These are phyloP conservation scores for Cinnamomum chago DNA, from an alignment of 164 flowering plant genomes.

Conservation along the genomic window DNA sequence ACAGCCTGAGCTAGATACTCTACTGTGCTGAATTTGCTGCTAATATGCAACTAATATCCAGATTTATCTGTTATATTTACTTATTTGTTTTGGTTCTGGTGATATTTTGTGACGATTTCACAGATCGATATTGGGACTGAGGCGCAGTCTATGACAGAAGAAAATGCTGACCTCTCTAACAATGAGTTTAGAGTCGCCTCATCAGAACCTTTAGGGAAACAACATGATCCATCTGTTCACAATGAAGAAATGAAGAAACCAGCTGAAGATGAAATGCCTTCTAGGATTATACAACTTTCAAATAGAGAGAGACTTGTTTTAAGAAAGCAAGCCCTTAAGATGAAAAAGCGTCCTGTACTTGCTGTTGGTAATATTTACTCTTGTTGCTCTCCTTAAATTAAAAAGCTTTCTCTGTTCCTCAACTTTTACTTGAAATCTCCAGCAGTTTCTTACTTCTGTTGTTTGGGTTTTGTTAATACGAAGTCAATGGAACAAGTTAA, in stretches of 20 bases:
- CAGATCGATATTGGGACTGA: constrained; percentile 16
- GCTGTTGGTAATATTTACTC: constrained; percentile 64
- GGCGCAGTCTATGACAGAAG: constrained; percentile 9
- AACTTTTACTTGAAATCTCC: not conserved
- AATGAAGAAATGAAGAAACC: not conserved
- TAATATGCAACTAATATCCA: not conserved
- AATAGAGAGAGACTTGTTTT: constrained; percentile 84
- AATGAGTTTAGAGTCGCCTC: constrained; percentile 17
- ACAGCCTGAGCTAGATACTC: too few species aligned
- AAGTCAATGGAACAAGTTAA: not conserved
- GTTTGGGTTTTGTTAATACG: not conserved
- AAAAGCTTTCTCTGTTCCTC: not conserved
- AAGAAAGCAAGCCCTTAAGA: constrained; percentile 76
- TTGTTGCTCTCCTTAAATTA: not conserved
- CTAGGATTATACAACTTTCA: constrained; percentile 44
- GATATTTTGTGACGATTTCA: constrained; percentile 9
- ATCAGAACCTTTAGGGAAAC: constrained; percentile 6
- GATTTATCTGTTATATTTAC: not conserved
- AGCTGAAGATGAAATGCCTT: constrained; percentile 12
- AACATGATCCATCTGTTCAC: constrained; percentile 13
- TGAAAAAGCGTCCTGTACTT: constrained; percentile 74
- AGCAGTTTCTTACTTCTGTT: not conserved
- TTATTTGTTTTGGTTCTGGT: not conserved
- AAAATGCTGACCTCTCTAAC: constrained; percentile 10
- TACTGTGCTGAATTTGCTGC: too few species aligned